These are phyloP conservation scores for Ophiostoma pallidulum DNA, from an alignment of 2,329 filamentous ascomycete genomes.

Conservation along the genomic window DNA sequence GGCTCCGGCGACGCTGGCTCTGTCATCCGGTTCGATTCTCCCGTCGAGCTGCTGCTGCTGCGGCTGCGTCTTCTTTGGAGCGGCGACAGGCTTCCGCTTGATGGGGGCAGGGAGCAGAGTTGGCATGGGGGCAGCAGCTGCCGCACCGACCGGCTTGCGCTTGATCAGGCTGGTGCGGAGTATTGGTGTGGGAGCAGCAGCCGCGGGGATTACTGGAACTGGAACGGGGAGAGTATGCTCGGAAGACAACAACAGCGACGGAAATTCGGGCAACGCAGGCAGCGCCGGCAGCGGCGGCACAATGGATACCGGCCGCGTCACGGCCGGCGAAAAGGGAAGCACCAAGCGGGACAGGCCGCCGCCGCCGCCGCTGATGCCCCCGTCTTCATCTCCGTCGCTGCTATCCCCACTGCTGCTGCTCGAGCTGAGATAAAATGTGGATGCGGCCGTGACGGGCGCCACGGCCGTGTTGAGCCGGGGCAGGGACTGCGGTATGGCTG, in stretches of 20 bases:
- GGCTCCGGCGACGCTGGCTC: no score
- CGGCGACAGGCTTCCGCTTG: constrained; percentile 7
- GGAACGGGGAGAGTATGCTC: not conserved
- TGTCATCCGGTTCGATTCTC: no score
- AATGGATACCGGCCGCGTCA: constrained; percentile 3
- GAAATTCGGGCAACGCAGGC: not conserved
- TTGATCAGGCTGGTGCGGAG: not conserved
- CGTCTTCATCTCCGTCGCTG: not conserved
- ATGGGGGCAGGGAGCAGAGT: not conserved
- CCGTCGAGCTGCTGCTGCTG: no score
- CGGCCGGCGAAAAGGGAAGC: not conserved
- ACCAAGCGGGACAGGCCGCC: not conserved
- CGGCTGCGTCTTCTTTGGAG: not conserved
- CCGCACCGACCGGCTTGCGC: not conserved
- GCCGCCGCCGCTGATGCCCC: not conserved
- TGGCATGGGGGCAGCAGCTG: not conserved
- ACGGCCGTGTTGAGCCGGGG: not conserved
- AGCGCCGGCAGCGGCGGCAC: constrained; percentile 6
- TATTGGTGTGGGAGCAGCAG: not conserved
- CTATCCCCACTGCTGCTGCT: not conserved
- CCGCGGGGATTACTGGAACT: not conserved
- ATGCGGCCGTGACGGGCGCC: not conserved
- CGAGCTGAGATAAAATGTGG: not conserved
- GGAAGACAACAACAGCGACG: no score
- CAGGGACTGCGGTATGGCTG: not conserved